A percentile compares a stretch with the other conserved stretches of the same genome.
These are phyloP conservation scores for Venustampulla echinocandica DNA, from an alignment of 495 filamentous ascomycete species.

Conservation along the genomic window DNA sequence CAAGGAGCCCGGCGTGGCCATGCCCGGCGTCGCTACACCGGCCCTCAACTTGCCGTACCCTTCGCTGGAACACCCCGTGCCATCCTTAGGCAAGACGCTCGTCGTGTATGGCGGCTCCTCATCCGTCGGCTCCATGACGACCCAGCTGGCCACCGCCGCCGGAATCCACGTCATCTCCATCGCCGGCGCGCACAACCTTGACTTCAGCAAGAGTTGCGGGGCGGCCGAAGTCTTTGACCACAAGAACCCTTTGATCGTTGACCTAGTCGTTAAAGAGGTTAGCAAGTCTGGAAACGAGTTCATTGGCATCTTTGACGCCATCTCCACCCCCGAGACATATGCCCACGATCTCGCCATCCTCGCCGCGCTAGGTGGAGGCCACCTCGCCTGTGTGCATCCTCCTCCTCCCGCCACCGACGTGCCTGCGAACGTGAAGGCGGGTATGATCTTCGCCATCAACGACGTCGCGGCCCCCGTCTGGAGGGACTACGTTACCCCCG, in stretches of 20 bases:
- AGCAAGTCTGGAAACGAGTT: slow-evolving; percentile 9
- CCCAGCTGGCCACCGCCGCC: slow-evolving; percentile 28
- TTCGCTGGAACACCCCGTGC: slow-evolving; percentile 17
- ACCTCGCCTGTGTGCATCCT: slow-evolving; percentile 30
- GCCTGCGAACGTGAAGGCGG: slow-evolving; percentile 31
- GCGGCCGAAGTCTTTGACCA: slow-evolving; percentile 29
- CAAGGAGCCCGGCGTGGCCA: slow-evolving; percentile 23
- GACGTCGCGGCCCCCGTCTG: slow-evolving; percentile 35
- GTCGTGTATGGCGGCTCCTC: slow-evolving; percentile 30
- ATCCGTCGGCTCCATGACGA: slow-evolving; percentile 25
- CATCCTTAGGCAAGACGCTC: slow-evolving; percentile 18
- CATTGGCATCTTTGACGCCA: slow-evolving; percentile 35
- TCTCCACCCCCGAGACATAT: slow-evolving; percentile 29
- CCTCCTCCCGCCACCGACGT: slow-evolving; percentile 27
- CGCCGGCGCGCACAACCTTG: slow-evolving; percentile 24
- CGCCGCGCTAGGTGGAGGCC: slow-evolving; percentile 28
- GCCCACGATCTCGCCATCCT: slow-evolving; percentile 28
- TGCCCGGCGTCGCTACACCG: slow-evolving; percentile 24
- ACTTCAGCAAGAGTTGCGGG: slow-evolving; percentile 23
- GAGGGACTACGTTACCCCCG: slow-evolving; percentile 32
- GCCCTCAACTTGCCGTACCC: slow-evolving; percentile 29
- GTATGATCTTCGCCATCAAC: slow-evolving; percentile 39
- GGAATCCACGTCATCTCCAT: slow-evolving; percentile 28
- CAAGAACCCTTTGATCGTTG: slow-evolving; percentile 24
- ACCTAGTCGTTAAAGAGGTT: slow-evolving; percentile 28